These are phyloP conservation scores for Sporothrix mexicana DNA, from an alignment of 2,329 filamentous ascomycete genomes.

Conservation along the genomic window DNA sequence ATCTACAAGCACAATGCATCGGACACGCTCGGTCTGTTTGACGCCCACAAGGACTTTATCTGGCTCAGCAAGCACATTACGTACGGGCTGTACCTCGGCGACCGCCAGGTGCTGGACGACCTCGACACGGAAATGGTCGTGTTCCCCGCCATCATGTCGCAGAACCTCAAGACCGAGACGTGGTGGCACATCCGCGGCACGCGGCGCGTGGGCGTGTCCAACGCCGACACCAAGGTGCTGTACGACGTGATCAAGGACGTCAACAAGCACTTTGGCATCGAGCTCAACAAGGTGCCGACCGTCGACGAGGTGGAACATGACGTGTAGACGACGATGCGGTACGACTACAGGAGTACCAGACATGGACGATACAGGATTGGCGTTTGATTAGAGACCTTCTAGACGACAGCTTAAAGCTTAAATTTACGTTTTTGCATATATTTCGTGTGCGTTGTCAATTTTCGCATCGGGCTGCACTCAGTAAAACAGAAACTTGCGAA, in stretches of 20 bases:
- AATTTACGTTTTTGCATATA: background rate
- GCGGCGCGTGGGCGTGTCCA: slow-evolving; percentile 54
- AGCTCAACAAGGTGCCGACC: slow-evolving; percentile 40
- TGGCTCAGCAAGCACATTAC: slow-evolving; percentile 62
- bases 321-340: slow-evolving; percentile 34
- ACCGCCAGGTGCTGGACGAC: slow-evolving; percentile 59
- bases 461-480: too few relatives aligned
- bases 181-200: slow-evolving; percentile 62
- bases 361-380: background rate
- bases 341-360: background rate
- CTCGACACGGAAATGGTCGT: slow-evolving; percentile 62
- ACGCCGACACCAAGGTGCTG: slow-evolving; percentile 50
- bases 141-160: slow-evolving; percentile 61
- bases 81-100: slow-evolving; percentile 63
- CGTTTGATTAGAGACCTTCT: slow-evolving; percentile 1
- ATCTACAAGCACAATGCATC: slow-evolving; percentile 59
- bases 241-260: slow-evolving; percentile 40
- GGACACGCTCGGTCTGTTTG: slow-evolving; percentile 46
- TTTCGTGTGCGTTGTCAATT: too few relatives aligned
- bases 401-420: background rate
- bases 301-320: slow-evolving; percentile 43
- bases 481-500: too few relatives aligned
- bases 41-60: slow-evolving; percentile 49
- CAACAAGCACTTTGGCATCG: slow-evolving; percentile 39
- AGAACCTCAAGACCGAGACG: slow-evolving; percentile 59